A percentile compares a stretch with the other conserved stretches of the same genome.
phyloP scores from a whole-genome alignment of 805 yeast species.

The Spathaspora sp. region DNA sequence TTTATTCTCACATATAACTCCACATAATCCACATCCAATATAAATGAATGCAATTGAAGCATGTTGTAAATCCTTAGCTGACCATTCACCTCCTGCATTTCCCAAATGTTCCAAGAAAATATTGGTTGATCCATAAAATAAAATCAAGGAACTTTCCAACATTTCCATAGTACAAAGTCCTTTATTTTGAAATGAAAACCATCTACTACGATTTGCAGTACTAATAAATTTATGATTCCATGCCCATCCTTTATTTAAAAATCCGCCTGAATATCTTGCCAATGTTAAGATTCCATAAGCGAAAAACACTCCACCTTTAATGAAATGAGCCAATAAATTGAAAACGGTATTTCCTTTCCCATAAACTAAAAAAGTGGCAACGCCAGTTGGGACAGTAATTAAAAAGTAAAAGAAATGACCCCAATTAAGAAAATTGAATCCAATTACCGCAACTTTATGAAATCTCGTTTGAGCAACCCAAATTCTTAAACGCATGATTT shows the following conservation, averaged over 20 bases:
- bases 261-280: slow-evolving; percentile 84
- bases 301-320: slow-evolving; percentile 90
- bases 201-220: slow-evolving; percentile 29
- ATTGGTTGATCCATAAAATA: slow-evolving; percentile 87
- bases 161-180: slow-evolving; percentile 77
- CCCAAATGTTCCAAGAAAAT: slow-evolving; percentile 83
- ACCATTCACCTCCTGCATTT: slow-evolving; percentile 72
- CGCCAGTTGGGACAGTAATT: slow-evolving; percentile 54
- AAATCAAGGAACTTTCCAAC: slow-evolving; percentile 73
- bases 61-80: slow-evolving; percentile 51
- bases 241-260: slow-evolving; percentile 75
- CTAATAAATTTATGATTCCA: slow-evolving; percentile 59
- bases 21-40: slow-evolving; percentile 90
- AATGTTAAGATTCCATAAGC: slow-evolving; percentile 73
- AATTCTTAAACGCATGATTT: slow-evolving; percentile 1
- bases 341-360: slow-evolving; percentile 70
- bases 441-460: slow-evolving; percentile 12
- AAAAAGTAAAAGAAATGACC: slow-evolving; percentile 60
- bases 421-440: slow-evolving; percentile 54
- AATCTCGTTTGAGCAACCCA: slow-evolving; percentile 2
- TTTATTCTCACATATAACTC: slow-evolving; percentile 73
- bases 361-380: slow-evolving; percentile 64
- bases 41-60: slow-evolving; percentile 41
- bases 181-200: slow-evolving; percentile 36
- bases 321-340: slow-evolving; percentile 88